A percentile compares a stretch with the other conserved stretches of the same genome.
phyloP scores from a whole-genome alignment of 129 eudicot species.

The Flaveria brownii region DNA sequence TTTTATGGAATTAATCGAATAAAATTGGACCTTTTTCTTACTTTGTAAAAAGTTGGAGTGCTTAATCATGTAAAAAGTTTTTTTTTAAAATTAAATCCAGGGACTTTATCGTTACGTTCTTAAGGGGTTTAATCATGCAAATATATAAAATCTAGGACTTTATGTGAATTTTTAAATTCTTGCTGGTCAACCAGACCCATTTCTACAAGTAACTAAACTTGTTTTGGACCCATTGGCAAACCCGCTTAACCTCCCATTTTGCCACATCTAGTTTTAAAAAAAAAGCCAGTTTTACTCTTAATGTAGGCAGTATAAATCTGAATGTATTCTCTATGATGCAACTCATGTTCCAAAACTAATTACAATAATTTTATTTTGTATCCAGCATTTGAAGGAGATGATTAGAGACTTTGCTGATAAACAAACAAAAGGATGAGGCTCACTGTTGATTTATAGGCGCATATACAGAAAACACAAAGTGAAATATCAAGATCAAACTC shows the following conservation, averaged over 20 bases:
- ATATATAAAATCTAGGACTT: not conserved
- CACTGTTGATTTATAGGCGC: conserved; percentile 2
- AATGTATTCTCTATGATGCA: conserved; percentile 5
- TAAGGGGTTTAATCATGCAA: not conserved
- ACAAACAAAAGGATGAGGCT: conserved; percentile 42
- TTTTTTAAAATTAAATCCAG: not conserved
- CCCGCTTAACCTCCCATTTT: not conserved
- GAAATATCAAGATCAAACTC: conserved; percentile 10
- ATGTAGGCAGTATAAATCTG: not conserved
- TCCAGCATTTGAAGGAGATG: conserved; percentile 78
- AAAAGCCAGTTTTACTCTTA: not conserved
- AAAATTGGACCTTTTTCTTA: not conserved
- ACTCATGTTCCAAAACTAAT: conserved; percentile 15
- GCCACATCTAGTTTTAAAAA: not conserved
- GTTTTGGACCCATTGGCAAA: not conserved
- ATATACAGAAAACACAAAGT: conserved; percentile 12
- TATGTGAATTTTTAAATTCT: not conserved
- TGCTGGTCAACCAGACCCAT: not conserved
- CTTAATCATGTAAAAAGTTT: not conserved
- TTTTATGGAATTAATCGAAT: not conserved
- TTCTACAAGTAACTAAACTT: not conserved
- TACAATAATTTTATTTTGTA: conserved; percentile 27
- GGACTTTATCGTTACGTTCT: not conserved
- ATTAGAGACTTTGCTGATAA: conserved; percentile 61
- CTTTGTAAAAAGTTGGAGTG: not conserved